Evolutionary conservation across 148 eudicot species (phyloP), one percentile per base, ranked within the genome.

Genomic region (Dysphania ambrosioides): DNA sequence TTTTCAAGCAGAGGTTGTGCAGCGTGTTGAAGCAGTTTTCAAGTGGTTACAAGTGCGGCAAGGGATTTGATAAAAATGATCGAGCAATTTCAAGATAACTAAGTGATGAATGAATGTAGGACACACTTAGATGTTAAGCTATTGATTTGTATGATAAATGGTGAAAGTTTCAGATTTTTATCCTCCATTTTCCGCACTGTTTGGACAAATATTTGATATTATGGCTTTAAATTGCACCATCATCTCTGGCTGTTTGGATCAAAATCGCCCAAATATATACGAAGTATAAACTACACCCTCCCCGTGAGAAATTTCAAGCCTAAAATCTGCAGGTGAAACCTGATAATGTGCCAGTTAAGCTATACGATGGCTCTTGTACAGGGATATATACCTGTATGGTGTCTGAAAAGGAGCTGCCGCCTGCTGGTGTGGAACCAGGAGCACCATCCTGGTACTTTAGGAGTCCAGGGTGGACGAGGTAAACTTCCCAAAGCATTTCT

Each of bases 31-130:
- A 75, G 58, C 78, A 75, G 42, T 66, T 80, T 23, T 71, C 82
- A 2, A 66, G 81, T 56, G 72, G 66, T 31, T 80, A 82, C 77
- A 72, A 85, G 38, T 85, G 87, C 79, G 78, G 40, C 77, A 82
- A 74, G 72, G 71, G 55, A 38, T 76, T 69, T 11, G 38, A 65
- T 21, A 7, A 9, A 21, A 40, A 68, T 15, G 78, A 75, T n/a
- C 4, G 55, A 67, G 35, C 34, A 75, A 40, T n/a, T 5, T 19
- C 56, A 75, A 69, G 47, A 69, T 31, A 30, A 7, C 55, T 55
- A 34, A 44, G 47, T 1, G 23, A 11, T 44, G 7, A 24, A 62
- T 30, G 38, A 5, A 56, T 42, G 60, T 23, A 75, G 26, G 11
- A 24, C 8, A 40, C 30, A n/a, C 0, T 4, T 12, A 38, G 49